phyloP scores from a whole-genome alignment of 441 rosid species.

The Brassica hybrid region DNA sequence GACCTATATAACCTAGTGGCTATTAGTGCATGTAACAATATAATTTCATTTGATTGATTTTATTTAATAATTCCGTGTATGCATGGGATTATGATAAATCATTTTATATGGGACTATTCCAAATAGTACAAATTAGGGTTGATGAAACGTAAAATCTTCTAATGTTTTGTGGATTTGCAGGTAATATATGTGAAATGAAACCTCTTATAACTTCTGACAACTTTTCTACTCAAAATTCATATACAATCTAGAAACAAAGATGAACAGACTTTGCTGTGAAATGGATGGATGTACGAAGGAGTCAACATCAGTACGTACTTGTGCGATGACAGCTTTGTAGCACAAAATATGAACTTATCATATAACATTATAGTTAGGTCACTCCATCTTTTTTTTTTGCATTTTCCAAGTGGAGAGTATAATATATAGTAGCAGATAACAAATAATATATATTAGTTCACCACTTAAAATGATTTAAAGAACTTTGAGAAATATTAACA shows the following conservation, averaged over 20 bases:
- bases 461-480: constrained; percentile 24
- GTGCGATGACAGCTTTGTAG: constrained; percentile 38
- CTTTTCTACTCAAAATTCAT: background rate
- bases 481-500: constrained; percentile 21
- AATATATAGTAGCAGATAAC: constrained; percentile 17
- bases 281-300: constrained; percentile 28
- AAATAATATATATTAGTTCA: constrained; percentile 17
- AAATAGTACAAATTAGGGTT: background rate
- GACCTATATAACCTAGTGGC: background rate
- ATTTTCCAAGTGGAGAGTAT: constrained; percentile 31
- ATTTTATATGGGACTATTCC: background rate
- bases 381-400: constrained; percentile 10
- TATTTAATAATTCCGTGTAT: background rate
- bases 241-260: background rate
- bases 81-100: constrained; percentile 8
- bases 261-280: constrained; percentile 25
- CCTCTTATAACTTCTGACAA: background rate
- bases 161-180: background rate
- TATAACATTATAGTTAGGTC: constrained; percentile 30
- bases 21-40: constrained; percentile 12
- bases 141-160: background rate
- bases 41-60: background rate
- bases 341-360: constrained; percentile 25
- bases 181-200: background rate
- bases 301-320: constrained; percentile 43